Base-by-base conservation (phyloP, 2,329 filamentous ascomycete species). In the Pseudonectria foliicola region DNA sequence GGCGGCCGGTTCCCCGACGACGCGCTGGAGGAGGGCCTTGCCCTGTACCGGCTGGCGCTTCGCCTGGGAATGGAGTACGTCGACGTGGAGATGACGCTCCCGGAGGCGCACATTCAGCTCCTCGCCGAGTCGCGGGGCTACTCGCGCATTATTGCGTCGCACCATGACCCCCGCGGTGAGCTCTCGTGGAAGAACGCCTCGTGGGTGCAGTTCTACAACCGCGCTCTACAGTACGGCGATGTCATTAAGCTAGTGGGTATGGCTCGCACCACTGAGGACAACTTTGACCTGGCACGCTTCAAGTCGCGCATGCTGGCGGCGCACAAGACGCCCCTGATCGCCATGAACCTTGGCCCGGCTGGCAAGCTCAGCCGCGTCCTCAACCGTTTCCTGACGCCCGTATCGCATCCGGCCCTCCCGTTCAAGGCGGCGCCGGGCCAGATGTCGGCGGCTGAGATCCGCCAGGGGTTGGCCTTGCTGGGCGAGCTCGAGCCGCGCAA, bases 341-440 rank as follows among this genome's bases (percentile, higher is more conserved):
- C 85, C 2, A 83, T 98, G 56, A 98, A 98, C 62, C 96, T 98
- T 90, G 89, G 90, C 21, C 70, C 77, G 31, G 68, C 76, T 16
- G 92, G 92, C 31, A 92, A 95, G 64, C 73, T 95, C 27, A 95
- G 87, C 53, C 81, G 92, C 24, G 82, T 98, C 29, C 67, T 93
- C 39, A 98, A 98, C 61, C 71, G 75, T 21, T 96, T 96, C 68
- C 78, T 98, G 67, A 96, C 92, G 0, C 92, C 92, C 0, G 92
- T 98, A 11, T 88, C 87, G 3, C 92, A 96, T 57, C 85, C 87
- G 2, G 75, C 74, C 10, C 70, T 96, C n/a, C 88, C 90, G 0
- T 87, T 89, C 63, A 92, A 92, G 56, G 90, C 92, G 26, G 92
- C 92, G 0, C 90, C 92, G 4, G 92, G 92, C 2, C 92, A 98